phyloP scores from a whole-genome alignment of 2,329 filamentous ascomycete genomes.

The Apiospora sp. region DNA sequence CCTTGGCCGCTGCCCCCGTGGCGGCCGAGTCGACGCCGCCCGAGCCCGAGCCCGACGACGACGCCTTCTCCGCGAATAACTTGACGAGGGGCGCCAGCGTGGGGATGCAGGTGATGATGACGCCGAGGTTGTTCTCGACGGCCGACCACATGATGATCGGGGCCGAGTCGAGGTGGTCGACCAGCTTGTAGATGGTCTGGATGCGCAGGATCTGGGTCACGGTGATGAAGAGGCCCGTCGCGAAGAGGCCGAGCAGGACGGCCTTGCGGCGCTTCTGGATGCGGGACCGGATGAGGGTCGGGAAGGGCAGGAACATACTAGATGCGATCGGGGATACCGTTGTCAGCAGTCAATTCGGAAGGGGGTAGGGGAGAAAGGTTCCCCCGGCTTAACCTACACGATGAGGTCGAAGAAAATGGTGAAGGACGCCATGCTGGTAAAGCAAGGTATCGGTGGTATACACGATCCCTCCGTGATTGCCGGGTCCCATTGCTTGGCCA shows the following conservation, averaged over 20 bases:
- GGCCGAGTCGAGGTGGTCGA: slow-evolving; percentile 52
- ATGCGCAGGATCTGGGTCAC: slow-evolving; percentile 56
- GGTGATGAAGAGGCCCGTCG: slow-evolving; percentile 53
- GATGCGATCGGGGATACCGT: too few species aligned
- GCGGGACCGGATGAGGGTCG: slow-evolving; percentile 46
- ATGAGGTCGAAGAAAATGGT: slow-evolving; percentile 52
- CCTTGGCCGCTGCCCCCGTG: neutral
- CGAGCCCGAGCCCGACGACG: neutral
- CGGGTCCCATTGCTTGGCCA: slow-evolving; percentile 50
- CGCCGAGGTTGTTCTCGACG: slow-evolving; percentile 53
- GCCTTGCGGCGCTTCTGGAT: slow-evolving; percentile 51
- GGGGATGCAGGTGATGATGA: slow-evolving; percentile 51
- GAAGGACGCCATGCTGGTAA: slow-evolving; percentile 50
- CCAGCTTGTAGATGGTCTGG: slow-evolving; percentile 52
- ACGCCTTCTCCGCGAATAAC: slow-evolving; percentile 43
- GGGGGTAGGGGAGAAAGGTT: too few species aligned
- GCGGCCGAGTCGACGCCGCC: neutral
- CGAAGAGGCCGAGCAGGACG: slow-evolving; percentile 43
- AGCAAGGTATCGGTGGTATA: slow-evolving; percentile 49
- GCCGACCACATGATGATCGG: slow-evolving; percentile 54
- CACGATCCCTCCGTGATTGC: slow-evolving; percentile 47
- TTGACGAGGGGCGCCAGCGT: slow-evolving; percentile 50
- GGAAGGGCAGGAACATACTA: slow-evolving; percentile 52
- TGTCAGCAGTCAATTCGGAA: too few species aligned
- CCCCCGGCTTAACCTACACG: slow-evolving; percentile 41